These are phyloP conservation scores for Crithidia bombi DNA, from an alignment of 208 protist genomes.

Conservation along the genomic window DNA sequence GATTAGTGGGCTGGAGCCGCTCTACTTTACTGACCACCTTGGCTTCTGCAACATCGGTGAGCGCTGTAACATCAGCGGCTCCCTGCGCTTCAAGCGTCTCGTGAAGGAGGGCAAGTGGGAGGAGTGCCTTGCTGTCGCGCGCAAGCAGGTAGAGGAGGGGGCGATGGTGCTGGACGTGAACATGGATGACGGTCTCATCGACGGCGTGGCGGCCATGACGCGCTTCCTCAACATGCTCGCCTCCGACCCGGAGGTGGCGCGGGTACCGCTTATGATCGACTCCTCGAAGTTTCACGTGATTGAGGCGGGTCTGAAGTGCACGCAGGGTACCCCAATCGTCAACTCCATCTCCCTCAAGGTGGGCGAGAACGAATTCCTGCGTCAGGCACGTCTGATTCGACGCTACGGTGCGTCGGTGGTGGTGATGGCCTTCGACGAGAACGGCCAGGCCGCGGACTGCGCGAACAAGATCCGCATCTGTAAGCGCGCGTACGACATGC, in stretches of 20 bases:
- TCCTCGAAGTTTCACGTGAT: slow-evolving; percentile 96
- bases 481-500: slow-evolving; percentile 93
- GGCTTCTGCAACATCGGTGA: slow-evolving; percentile 98
- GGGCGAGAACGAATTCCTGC: slow-evolving; percentile 94
- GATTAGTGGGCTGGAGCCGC: slow-evolving; percentile 90
- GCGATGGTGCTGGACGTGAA: slow-evolving; percentile 98
- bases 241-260: slow-evolving; percentile 94
- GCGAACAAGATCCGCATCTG: slow-evolving; percentile 94
- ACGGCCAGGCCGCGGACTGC: slow-evolving; percentile 92
- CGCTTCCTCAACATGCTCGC: slow-evolving; percentile 94
- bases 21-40: slow-evolving; percentile 74
- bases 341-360: slow-evolving; percentile 97
- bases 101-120: slow-evolving; percentile 93
- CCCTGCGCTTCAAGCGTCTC: slow-evolving; percentile 93
- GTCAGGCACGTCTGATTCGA: slow-evolving; percentile 87
- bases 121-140: slow-evolving; percentile 62
- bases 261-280: slow-evolving; percentile 97
- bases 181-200: slow-evolving; percentile 97
- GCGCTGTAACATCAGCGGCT: slow-evolving; percentile 97
- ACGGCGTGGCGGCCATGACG: slow-evolving; percentile 89
- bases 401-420: slow-evolving; percentile 93
- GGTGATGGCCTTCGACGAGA: slow-evolving; percentile 97
- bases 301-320: slow-evolving; percentile 92
- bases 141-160: slow-evolving; percentile 93
- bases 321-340: slow-evolving; percentile 97